Base-by-base conservation (phyloP, 306 rosid genomes). In the Sphenostylis stenocarpa region DNA sequence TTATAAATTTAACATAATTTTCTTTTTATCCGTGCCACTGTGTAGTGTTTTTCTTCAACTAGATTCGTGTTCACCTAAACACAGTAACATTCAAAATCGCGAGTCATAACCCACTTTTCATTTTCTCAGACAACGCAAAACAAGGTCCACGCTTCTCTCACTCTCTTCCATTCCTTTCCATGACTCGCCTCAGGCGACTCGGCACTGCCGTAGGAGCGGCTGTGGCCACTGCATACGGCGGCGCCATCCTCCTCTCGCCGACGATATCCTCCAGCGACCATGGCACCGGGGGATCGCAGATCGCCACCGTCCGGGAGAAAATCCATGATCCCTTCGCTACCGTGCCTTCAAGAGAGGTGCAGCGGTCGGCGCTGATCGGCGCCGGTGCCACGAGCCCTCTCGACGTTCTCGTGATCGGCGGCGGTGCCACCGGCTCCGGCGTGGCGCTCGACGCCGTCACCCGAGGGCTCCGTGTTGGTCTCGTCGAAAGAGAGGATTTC, bases 401-500 rank as follows among this genome's bases (percentile, higher is more conserved):
- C 49, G 98, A 93, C 86, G 60, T 93, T 78, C 93, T 93, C 1
- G 92, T 93, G 2, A 69, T 93, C 9, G 98, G 98, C 21, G 98
- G 98, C 5, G 98, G 98, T 3, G 98, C 98, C 31, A 93, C 98
- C 4, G 98, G 97, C 29, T 69, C 85, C 2, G 98, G 97, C 23
- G 98, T 83, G 44, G 98, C 98, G 0, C 84, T 93, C 2, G 97
- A 93, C 23, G 97, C 97, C 4, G 92, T 68, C 48, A 88, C 98
- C 7, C 81, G 98, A 49, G 98, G 98, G 31, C 98, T 91, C 72
- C 95, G 88, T 10, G 93, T 93, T 3, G 98, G 98, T 5, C 95
- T 93, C 66, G 97, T 93, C 10, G 98, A 93, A 85, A 88, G 97
- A 43, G 97, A 93, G 83, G 98, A 93, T 85, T 93, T 93, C 85